Conservation (phyloP, 2,329 filamentous ascomycete species). For the Trematosphaeria pertusa region DNA sequence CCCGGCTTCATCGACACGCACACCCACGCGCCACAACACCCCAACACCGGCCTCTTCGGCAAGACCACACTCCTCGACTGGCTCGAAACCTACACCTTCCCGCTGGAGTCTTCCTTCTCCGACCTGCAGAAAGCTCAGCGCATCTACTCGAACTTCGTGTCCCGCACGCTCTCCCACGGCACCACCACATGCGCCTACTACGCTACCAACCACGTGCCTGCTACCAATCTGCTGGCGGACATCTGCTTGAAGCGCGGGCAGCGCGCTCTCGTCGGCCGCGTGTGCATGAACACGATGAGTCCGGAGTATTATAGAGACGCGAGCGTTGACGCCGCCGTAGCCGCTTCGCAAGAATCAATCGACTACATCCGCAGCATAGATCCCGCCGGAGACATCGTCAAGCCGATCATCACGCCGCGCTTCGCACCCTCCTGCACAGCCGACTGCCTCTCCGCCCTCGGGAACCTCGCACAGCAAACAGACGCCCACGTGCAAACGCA, state of each 20-base stretch:
- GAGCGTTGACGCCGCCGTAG: slow-evolving; percentile 66
- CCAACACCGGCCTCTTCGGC: slow-evolving; percentile 92
- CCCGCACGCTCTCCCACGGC: slow-evolving; percentile 83
- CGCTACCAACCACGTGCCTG: slow-evolving; percentile 83
- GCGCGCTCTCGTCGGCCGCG: slow-evolving; percentile 86
- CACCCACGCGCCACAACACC: slow-evolving; percentile 93
- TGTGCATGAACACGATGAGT: slow-evolving; percentile 87
- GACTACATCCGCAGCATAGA: slow-evolving; percentile 72
- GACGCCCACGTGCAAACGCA: slow-evolving; percentile 83
- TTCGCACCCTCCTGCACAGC: slow-evolving; percentile 65
- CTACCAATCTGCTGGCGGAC: slow-evolving; percentile 90
- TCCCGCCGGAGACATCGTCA: slow-evolving; percentile 68
- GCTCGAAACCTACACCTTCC: slow-evolving; percentile 94
- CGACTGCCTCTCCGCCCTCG: slow-evolving; percentile 67
- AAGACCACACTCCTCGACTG: slow-evolving; percentile 92
- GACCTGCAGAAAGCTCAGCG: slow-evolving; percentile 67
- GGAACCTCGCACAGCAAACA: slow-evolving; percentile 67
- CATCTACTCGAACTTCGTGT: slow-evolving; percentile 80
- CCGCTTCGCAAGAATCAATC: slow-evolving; percentile 51
- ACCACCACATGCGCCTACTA: slow-evolving; percentile 97
- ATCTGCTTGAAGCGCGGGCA: slow-evolving; percentile 83
- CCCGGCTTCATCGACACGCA: slow-evolving; percentile 91
- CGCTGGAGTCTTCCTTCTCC: slow-evolving; percentile 79
- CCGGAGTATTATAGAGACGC: slow-evolving; percentile 83
- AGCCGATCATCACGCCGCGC: slow-evolving; percentile 78